Conservation (phyloP, 129 eudicot species). For the Rutidosis leptorrhynchoides region DNA sequence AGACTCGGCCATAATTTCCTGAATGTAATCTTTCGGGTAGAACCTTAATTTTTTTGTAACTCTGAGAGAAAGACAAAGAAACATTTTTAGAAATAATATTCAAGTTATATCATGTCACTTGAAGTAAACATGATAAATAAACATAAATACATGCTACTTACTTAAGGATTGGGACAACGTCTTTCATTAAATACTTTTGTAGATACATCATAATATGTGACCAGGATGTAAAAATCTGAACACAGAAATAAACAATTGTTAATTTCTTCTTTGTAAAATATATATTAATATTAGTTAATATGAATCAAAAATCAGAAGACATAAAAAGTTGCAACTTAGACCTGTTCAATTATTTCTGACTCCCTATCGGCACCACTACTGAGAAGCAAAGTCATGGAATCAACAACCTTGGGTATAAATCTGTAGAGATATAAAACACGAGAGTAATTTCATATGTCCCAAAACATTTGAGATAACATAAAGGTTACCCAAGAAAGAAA, state of each 20-base stretch:
- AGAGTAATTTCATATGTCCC: constrained; percentile 7
- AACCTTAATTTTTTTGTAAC: constrained; percentile 62
- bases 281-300: too few species aligned
- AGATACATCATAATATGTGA: constrained; percentile 78
- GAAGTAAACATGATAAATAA: background rate
- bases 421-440: constrained; percentile 35
- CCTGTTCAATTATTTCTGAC: constrained; percentile 91
- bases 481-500: background rate
- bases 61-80: constrained; percentile 29
- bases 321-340: constrained; percentile 21
- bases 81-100: background rate
- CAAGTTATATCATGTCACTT: too few species aligned
- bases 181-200: constrained; percentile 58
- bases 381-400: constrained; percentile 57
- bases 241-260: constrained; percentile 12
- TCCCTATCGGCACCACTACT: constrained; percentile 89
- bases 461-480: background rate
- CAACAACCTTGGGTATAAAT: constrained; percentile 56
- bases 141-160: constrained; percentile 35
- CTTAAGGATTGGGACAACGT: constrained; percentile 69
- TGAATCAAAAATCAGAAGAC: background rate
- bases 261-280: constrained; percentile 7
- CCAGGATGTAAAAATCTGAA: constrained; percentile 88
- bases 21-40: constrained; percentile 70
- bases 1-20: constrained; percentile 81